phyloP scores from a whole-genome alignment of 192 early-diverging fungal species.

The Mortierella claussenii region DNA sequence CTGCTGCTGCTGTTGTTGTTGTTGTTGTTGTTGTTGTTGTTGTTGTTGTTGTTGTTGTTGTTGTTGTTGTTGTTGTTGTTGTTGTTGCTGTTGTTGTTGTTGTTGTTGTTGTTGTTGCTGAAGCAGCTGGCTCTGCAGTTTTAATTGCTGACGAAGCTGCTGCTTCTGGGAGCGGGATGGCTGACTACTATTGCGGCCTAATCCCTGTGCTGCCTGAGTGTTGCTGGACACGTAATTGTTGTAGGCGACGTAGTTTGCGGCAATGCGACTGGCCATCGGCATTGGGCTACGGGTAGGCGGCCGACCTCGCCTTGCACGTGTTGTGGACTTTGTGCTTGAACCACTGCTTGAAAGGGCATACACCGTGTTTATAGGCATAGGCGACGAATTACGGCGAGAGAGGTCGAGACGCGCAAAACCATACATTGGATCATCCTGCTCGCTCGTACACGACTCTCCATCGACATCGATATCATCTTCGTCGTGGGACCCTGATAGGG shows the following conservation, averaged over 20 bases:
- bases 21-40: slow-evolving; percentile 8
- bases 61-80: slow-evolving; percentile 15
- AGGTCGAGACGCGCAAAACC: slow-evolving; percentile 40
- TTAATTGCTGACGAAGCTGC: slow-evolving; percentile 44
- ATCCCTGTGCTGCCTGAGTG: slow-evolving; percentile 45
- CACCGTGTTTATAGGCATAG: slow-evolving; percentile 38
- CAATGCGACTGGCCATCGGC: slow-evolving; percentile 40
- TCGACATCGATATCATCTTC: slow-evolving; percentile 46
- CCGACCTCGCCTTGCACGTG: slow-evolving; percentile 26
- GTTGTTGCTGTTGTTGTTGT: slow-evolving; percentile 40
- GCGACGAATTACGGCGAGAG: slow-evolving; percentile 46
- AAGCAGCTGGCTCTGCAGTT: slow-evolving; percentile 26
- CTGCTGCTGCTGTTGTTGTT: slow-evolving; percentile 4
- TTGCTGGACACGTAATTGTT: slow-evolving; percentile 55
- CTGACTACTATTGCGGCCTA: slow-evolving; percentile 34
- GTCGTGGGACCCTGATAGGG: slow-evolving; percentile 41
- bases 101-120: slow-evolving; percentile 41
- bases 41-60: slow-evolving; percentile 22
- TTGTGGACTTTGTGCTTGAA: slow-evolving; percentile 8
- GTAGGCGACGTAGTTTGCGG: slow-evolving; percentile 52
- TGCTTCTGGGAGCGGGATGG: slow-evolving; percentile 43
- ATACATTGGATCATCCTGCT: slow-evolving; percentile 52
- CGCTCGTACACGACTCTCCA: slow-evolving; percentile 40
- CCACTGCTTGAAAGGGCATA: slow-evolving; percentile 20
- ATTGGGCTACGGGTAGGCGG: slow-evolving; percentile 41